Percentiles rank a stretch among this genome's conserved stretches.
These are phyloP conservation scores for Russula abietina DNA, from an alignment of 768 basidiomycete genomes.

Conservation along the genomic window DNA sequence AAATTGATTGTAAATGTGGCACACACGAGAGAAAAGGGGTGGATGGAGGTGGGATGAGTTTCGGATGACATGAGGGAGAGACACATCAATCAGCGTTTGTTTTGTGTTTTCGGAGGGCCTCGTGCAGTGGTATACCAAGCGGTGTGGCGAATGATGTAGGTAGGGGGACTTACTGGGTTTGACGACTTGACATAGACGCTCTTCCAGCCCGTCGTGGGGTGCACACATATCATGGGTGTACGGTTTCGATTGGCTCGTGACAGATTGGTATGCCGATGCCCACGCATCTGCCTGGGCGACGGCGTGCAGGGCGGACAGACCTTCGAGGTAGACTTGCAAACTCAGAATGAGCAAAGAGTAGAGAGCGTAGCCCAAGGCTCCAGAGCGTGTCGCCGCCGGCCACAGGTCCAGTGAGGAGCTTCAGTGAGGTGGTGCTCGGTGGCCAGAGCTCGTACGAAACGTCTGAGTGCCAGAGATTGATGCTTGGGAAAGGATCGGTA, in stretches of 20 bases:
- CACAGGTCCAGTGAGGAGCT: slow-evolving; percentile 63
- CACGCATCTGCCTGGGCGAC: slow-evolving; percentile 37
- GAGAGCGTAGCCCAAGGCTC: slow-evolving; percentile 44
- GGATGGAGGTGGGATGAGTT: too few species aligned
- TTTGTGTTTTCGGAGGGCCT: too few species aligned
- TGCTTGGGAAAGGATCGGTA: slow-evolving; percentile 62
- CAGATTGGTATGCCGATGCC: slow-evolving; percentile 12
- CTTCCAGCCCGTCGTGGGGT: slow-evolving; percentile 83
- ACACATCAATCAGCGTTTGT: too few species aligned
- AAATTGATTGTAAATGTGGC: too few species aligned
- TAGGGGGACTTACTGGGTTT: slow-evolving; percentile 53
- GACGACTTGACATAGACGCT: slow-evolving; percentile 73
- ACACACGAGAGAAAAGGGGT: too few species aligned
- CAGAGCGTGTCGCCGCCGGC: slow-evolving; percentile 38
- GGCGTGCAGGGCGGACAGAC: slow-evolving; percentile 53
- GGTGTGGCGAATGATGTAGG: too few species aligned
- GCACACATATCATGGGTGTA: slow-evolving; percentile 81
- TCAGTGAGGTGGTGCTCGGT: slow-evolving; percentile 73
- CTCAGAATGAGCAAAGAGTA: slow-evolving; percentile 53
- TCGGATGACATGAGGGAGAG: too few species aligned
- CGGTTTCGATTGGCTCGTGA: slow-evolving; percentile 22
- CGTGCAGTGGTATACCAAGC: too few species aligned
- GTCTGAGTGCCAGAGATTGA: slow-evolving; percentile 80
- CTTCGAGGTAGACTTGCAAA: slow-evolving; percentile 53
- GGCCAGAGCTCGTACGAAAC: slow-evolving; percentile 79